Conservation (phyloP, 495 filamentous ascomycete species). For the Entonaema liquescens region DNA sequence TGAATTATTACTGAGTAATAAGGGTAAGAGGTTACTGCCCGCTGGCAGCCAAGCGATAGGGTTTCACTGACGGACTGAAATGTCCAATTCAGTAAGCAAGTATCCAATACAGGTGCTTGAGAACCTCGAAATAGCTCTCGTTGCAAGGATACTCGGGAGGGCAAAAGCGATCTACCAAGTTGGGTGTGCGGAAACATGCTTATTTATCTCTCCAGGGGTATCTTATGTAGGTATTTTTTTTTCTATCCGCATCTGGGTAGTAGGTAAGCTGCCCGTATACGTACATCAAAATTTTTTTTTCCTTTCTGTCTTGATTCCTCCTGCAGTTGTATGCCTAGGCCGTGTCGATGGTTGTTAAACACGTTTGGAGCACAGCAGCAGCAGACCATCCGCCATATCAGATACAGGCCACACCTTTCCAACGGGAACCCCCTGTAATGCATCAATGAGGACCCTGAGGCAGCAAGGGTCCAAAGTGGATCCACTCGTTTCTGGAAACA, state of each 20-base stretch:
- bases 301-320: neutral
- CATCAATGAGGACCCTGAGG: constrained; percentile 23
- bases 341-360: neutral
- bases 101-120: constrained; percentile 3
- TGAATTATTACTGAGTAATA: neutral
- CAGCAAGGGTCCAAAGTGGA: constrained; percentile 26
- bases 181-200: constrained; percentile 32
- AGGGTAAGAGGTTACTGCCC: constrained; percentile 23
- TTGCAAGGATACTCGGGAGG: constrained; percentile 30
- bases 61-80: constrained; percentile 31
- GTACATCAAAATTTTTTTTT: neutral
- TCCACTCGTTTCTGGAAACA: constrained; percentile 16
- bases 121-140: constrained; percentile 21
- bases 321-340: neutral
- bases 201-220: constrained; percentile 27
- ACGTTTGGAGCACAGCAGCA: neutral
- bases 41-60: constrained; percentile 38
- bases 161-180: constrained; percentile 26
- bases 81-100: constrained; percentile 29
- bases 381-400: neutral
- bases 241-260: neutral
- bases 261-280: neutral
- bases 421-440: constrained; percentile 27
- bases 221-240: too few species aligned
- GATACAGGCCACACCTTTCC: constrained; percentile 1